Evolutionary conservation across 176 grass and related monocot genomes (phyloP), one percentile per base, ranked within the genome.

Genomic region (Paspalum vaginatum): DNA sequence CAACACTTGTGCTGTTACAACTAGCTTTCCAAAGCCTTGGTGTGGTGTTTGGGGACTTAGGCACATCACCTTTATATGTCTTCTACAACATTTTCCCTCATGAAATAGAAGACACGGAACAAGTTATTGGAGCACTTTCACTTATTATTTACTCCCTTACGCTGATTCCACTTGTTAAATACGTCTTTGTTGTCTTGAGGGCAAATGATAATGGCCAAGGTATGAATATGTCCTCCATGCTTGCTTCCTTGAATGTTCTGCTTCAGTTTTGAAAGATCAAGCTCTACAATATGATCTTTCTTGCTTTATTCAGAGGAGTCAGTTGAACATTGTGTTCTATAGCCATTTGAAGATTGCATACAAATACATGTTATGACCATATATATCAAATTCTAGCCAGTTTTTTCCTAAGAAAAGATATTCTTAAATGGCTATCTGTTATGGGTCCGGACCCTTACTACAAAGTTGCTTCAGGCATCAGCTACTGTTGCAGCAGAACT

Each of bases 71-170:
- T 14, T 67, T 97, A n/a, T 97, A 97, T 75, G 94, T 93, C 58
- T 97, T 91, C 86, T 87, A 83, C 51, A 93, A 91, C 59, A 87
- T 87, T 61, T 97, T 97, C 83, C 88, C 94, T 54, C 76, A 43
- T n/a, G 81, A 70, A 12, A 58, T 83, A 39, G 72, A 97, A 83
- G 88, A 97, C 75, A 78, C 79, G 0, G 94, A 97, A 48, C 88
- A 97, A 85, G 68, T 97, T 43, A 83, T 91, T 59, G 94, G 91
- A 67, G 94, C 88, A 25, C 87, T 97, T 10, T 97, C 94, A 2
- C 88, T 97, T 79, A 91, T 97, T 47, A 91, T 97, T 81, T 97
- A 91, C 77, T 91, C 94, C 32, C 88, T 97, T 52, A 97, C 94
- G 44, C 86, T 97, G 73, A 83, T 97, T 52, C 88, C 91, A 60